Conservation (phyloP, 2,329 filamentous ascomycete species). For the Blastomyces emzantsi region DNA sequence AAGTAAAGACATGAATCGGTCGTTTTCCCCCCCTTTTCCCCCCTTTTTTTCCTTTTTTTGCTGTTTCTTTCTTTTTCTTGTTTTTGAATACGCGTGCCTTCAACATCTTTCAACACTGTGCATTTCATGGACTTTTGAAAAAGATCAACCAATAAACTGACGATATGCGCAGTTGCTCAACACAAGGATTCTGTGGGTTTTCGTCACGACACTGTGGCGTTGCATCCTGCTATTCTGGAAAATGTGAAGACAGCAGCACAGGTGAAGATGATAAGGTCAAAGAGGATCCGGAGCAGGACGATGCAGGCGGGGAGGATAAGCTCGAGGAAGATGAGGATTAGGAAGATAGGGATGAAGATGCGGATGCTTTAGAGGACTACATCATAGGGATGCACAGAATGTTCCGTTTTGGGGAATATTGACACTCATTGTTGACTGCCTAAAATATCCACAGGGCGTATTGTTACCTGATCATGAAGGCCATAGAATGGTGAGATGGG, state of each 20-base stretch:
- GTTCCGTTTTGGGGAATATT: background rate
- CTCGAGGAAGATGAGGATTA: background rate
- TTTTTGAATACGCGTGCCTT: background rate
- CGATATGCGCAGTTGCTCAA: constrained; percentile 13
- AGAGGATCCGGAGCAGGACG: background rate
- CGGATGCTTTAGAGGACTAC: constrained; percentile 3
- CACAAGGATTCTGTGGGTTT: constrained; percentile 18
- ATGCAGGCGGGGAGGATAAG: background rate
- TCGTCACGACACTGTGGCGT: constrained; percentile 18
- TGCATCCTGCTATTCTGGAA: constrained; percentile 20
- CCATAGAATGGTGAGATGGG: background rate
- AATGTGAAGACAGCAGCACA: constrained; percentile 11
- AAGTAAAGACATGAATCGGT: background rate
- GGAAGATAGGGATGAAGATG: constrained; percentile 1
- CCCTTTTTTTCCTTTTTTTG: no score
- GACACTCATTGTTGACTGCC: background rate
- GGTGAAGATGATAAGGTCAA: background rate
- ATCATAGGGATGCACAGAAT: background rate
- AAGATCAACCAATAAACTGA: background rate
- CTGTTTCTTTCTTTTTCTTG: background rate
- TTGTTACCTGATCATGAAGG: background rate
- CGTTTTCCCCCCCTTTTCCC: no score
- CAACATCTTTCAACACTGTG: background rate
- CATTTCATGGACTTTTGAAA: background rate
- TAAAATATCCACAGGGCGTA: background rate